Conservation (phyloP, 139 green algal species). For the Chlamydomonas schloesseri region DNA sequence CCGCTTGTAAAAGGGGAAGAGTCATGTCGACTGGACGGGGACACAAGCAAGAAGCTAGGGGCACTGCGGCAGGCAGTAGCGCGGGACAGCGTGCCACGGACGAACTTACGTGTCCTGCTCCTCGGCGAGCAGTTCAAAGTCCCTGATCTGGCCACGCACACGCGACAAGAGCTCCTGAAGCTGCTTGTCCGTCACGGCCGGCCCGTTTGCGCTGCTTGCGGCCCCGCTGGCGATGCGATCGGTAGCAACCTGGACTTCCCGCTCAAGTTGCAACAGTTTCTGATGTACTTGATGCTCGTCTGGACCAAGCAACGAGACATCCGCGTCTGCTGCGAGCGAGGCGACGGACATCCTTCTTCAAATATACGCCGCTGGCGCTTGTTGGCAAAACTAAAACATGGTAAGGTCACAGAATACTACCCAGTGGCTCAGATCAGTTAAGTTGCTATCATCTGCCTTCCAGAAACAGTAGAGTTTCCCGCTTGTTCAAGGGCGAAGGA, state of each 20-base stretch:
- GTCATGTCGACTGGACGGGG: no score
- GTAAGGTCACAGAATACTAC: no score
- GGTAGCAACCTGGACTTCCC: slow-evolving; percentile 1
- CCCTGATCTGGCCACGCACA: slow-evolving; percentile 61
- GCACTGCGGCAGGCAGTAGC: background rate
- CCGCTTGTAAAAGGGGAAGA: no score
- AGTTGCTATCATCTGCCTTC: no score
- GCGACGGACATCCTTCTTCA: background rate
- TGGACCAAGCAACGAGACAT: background rate
- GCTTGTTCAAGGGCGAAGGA: no score
- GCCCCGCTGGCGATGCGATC: background rate
- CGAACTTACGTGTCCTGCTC: slow-evolving; percentile 83
- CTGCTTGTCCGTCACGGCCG: slow-evolving; percentile 16
- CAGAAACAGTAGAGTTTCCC: no score
- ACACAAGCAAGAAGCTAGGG: background rate
- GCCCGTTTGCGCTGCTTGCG: background rate
- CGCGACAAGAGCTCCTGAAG: slow-evolving; percentile 53
- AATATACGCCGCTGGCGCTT: no score
- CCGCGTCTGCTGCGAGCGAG: background rate
- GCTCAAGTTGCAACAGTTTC: slow-evolving; percentile 4
- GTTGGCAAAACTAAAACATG: no score
- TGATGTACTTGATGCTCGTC: slow-evolving; percentile 14
- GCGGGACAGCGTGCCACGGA: background rate
- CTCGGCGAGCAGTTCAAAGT: slow-evolving; percentile 80
- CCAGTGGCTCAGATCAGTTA: no score